A percentile compares a stretch with the other conserved stretches of the same genome.
These are phyloP conservation scores for Lanmaoa pseudosensibilis DNA, from an alignment of 768 basidiomycete species.

Conservation along the genomic window DNA sequence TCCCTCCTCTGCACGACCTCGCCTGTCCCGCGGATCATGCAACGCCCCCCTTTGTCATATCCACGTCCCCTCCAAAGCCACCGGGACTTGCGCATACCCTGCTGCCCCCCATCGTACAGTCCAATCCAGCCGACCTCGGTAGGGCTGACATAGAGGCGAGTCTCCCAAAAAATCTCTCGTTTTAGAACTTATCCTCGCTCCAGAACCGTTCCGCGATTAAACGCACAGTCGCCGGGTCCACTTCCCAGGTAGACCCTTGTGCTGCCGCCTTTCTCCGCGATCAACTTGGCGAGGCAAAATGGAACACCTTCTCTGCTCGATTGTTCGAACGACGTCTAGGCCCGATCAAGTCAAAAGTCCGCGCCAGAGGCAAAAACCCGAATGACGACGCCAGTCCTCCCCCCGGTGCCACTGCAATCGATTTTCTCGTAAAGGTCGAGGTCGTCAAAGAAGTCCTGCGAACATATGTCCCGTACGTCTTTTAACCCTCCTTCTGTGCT, in stretches of 20 bases:
- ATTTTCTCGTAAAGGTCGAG: slow-evolving; percentile 54
- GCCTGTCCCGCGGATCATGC: slow-evolving; percentile 18
- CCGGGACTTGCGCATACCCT: slow-evolving; percentile 30
- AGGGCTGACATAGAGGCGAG: slow-evolving; percentile 28
- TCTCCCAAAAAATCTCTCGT: background rate
- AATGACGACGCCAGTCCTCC: slow-evolving; percentile 28
- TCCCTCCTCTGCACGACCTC: slow-evolving; percentile 29
- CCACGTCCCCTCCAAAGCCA: slow-evolving; percentile 26
- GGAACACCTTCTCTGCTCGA: slow-evolving; percentile 47
- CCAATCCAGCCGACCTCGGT: slow-evolving; percentile 32
- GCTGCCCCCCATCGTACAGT: slow-evolving; percentile 35
- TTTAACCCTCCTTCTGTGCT: background rate
- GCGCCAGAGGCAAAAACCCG: slow-evolving; percentile 31
- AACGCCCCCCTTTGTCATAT: slow-evolving; percentile 15
- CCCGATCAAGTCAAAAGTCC: slow-evolving; percentile 38
- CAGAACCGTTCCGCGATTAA: slow-evolving; percentile 32
- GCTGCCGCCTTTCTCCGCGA: slow-evolving; percentile 48
- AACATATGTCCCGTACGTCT: slow-evolving; percentile 49
- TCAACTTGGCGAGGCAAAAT: slow-evolving; percentile 43
- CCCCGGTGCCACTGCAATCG: slow-evolving; percentile 45
- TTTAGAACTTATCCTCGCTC: slow-evolving; percentile 11
- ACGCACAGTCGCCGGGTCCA: slow-evolving; percentile 20
- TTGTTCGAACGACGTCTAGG: slow-evolving; percentile 47
- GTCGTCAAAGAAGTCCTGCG: slow-evolving; percentile 50
- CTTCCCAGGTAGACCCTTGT: slow-evolving; percentile 40